Evolutionary conservation across 208 protist genomes (phyloP).

Genomic region (Willaertia magna): DNA sequence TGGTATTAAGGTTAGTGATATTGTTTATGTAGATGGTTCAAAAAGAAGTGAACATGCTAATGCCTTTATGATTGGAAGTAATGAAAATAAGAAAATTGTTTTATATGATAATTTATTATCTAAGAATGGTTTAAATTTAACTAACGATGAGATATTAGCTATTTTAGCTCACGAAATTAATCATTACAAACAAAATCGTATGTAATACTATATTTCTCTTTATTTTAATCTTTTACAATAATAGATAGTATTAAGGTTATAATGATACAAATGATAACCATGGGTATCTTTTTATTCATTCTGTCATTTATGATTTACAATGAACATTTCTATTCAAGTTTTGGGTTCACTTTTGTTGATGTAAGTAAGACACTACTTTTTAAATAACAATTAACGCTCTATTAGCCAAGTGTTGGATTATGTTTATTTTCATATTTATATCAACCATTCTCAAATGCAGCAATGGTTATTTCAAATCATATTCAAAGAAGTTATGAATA

Average conservation of each 20-base stretch:
- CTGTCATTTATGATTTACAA: neutral
- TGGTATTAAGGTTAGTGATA: neutral
- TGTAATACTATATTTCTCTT: too few species aligned
- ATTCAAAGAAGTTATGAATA: slow-evolving; percentile 2
- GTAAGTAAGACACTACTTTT: neutral
- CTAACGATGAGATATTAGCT: neutral
- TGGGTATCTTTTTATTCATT: slow-evolving; percentile 6
- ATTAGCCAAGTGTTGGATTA: slow-evolving; percentile 10
- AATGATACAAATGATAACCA: neutral
- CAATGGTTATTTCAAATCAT: neutral
- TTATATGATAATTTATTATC: neutral
- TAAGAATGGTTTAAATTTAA: neutral
- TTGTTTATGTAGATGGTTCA: neutral
- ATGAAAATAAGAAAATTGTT: neutral
- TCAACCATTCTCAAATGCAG: neutral
- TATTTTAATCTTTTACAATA: too few species aligned
- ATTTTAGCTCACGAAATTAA: slow-evolving; percentile 6
- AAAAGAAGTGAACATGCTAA: neutral
- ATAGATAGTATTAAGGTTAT: neutral
- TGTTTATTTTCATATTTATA: slow-evolving; percentile 12
- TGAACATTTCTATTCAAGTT: neutral
- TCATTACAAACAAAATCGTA: neutral
- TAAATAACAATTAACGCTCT: too few species aligned
- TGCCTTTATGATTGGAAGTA: neutral
- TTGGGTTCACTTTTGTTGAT: slow-evolving; percentile 6